Evolutionary conservation across 345 rosid genomes (phyloP), one percentile per base, ranked within the genome.

Genomic region (Sonneratia alba): DNA sequence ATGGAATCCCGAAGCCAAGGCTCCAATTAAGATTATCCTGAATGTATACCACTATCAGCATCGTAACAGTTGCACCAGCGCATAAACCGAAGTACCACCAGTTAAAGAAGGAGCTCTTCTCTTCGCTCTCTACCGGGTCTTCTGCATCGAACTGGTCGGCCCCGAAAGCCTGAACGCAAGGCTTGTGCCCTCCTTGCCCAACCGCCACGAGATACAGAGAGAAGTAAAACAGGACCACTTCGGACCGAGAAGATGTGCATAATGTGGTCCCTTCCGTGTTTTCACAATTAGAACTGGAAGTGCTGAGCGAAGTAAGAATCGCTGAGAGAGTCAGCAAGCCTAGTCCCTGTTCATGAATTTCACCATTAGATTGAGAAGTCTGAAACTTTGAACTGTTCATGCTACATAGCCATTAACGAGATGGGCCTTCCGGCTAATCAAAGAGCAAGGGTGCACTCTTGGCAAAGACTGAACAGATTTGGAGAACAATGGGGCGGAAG

Each of bases 1-100:
- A 79, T 15, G 86, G 83, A 36, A 84, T 71, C 9, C 85, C 87
- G 55, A 86, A 82, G 36, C 89, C 90, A 62, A 82, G 77, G 6
- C 83, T 83, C 90, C 90, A 86, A 15, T 81, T 86, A 7, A 86
- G 68, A 72, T 82, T 80, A 57, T 86, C 89, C 51, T 86, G 87
- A 63, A 86, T 71, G 70, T 84, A 86, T 4, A 84, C 81, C 16
- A 86, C 63, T 12, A 82, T 80, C 67, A 81, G 72, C 18, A 86
- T 72, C 2, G 87, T 76, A 16, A 73, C 43, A 0, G 71, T 45
- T 13, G 77, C 75, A 3, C 86, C 81, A 14, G 68, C 73, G 36
- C 83, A 84, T 79, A 86, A 67, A 55, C 83, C 81, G 67, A 86
- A 82, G 65, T 82, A 82, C 79, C 84, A 84, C 87, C 89, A 86